Conservation (phyloP, 176 grass and related monocot genomes). For the Bothriochloa decipiens region DNA sequence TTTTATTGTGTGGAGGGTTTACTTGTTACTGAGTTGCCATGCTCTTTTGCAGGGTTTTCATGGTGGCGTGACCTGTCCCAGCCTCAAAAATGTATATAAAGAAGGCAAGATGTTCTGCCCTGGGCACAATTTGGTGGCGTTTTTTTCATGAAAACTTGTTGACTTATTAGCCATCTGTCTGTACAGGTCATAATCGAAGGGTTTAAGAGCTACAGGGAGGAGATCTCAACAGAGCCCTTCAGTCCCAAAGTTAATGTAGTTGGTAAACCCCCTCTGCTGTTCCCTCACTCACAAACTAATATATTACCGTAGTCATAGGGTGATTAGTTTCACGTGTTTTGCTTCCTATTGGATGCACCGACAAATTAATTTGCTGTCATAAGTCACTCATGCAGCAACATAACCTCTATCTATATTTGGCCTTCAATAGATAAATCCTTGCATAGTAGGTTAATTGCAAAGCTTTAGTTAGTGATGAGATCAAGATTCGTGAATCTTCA, state of each 20-base stretch:
- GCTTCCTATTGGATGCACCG: neutral
- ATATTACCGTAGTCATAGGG: constrained; percentile 11
- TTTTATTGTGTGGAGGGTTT: neutral
- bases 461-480: neutral
- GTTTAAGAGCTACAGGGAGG: constrained; percentile 98
- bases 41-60: constrained; percentile 5
- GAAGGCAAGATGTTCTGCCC: constrained; percentile 53
- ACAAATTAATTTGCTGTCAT: neutral
- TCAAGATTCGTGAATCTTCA: neutral
- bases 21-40: neutral
- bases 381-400: neutral
- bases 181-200: constrained; percentile 90
- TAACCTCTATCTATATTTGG: neutral
- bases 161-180: constrained; percentile 11
- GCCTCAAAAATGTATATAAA: constrained; percentile 78
- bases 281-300: neutral
- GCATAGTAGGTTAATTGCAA: neutral
- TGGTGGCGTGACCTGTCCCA: constrained; percentile 20
- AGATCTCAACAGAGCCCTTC: constrained; percentile 89
- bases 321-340: neutral
- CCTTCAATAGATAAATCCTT: constrained; percentile 22
- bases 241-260: constrained; percentile 98
- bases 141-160: neutral
- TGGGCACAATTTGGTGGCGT: neutral
- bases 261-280: constrained; percentile 51